Evolutionary conservation across 75 land plant species (phyloP).

Genomic region (Cupressus sempervirens): DNA sequence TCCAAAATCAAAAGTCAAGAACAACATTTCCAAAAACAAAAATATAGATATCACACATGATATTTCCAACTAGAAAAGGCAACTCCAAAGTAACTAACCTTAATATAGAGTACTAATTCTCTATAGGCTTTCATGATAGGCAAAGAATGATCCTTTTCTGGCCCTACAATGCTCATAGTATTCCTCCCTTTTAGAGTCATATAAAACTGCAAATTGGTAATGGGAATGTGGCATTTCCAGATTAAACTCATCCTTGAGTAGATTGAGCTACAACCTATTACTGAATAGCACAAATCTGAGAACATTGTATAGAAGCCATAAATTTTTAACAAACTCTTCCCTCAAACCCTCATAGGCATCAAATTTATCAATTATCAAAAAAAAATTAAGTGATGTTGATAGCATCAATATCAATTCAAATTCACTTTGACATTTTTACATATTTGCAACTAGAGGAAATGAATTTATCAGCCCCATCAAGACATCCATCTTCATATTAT

Average conservation of each 20-base stretch:
- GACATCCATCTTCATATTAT: constrained; percentile 19
- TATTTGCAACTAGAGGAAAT: constrained; percentile 18
- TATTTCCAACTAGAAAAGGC: background rate
- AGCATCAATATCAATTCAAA: constrained; percentile 13
- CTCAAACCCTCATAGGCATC: background rate
- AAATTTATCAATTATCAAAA: background rate
- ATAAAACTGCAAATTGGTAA: constrained; percentile 33
- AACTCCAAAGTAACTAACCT: no score
- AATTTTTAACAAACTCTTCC: background rate
- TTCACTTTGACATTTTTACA: constrained; percentile 22
- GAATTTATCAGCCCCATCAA: constrained; percentile 7
- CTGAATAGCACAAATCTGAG: constrained; percentile 27
- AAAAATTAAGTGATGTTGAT: constrained; percentile 3
- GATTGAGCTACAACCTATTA: constrained; percentile 17
- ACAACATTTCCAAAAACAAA: background rate
- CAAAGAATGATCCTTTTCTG: constrained; percentile 25
- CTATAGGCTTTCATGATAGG: constrained; percentile 36
- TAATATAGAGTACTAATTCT: constrained; percentile 39
- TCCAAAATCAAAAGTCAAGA: background rate
- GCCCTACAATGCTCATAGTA: constrained; percentile 9
- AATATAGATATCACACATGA: background rate
- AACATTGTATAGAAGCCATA: constrained; percentile 25
- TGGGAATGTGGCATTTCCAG: background rate
- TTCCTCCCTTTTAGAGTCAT: constrained; percentile 37
- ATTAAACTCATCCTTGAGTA: background rate